These are phyloP conservation scores for Elongisporangium undulatum DNA, from an alignment of 352 stramenopile species.

Conservation along the genomic window DNA sequence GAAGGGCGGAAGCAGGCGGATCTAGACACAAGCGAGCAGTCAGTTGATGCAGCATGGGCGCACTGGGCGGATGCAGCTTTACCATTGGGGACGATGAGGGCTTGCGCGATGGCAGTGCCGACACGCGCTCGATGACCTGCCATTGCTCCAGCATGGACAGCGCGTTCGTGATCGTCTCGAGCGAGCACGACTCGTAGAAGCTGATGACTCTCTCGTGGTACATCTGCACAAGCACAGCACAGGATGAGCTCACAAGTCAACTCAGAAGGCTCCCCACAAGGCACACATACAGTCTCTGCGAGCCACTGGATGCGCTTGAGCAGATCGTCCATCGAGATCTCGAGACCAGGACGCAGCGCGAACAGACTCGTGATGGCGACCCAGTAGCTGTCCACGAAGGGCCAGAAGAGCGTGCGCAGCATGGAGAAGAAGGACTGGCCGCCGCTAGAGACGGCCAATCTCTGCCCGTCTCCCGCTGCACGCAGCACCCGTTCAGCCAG, in stretches of 20 bases:
- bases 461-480: slow-evolving; percentile 1
- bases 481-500: slow-evolving; percentile 41
- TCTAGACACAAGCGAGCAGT: slow-evolving; percentile 6
- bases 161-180: slow-evolving; percentile 81
- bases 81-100: background rate
- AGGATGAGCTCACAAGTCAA: background rate
- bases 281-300: slow-evolving; percentile 43
- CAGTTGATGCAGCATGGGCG: slow-evolving; percentile 11
- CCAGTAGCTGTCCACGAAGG: slow-evolving; percentile 88
- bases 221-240: slow-evolving; percentile 29
- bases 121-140: slow-evolving; percentile 49
- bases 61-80: slow-evolving; percentile 11
- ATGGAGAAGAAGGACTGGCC: slow-evolving; percentile 50
- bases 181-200: slow-evolving; percentile 85
- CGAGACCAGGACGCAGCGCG: slow-evolving; percentile 41
- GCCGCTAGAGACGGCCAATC: slow-evolving; percentile 7
- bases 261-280: background rate
- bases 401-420: slow-evolving; percentile 75
- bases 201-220: slow-evolving; percentile 84
- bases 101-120: slow-evolving; percentile 9
- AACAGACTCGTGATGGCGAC: slow-evolving; percentile 74
- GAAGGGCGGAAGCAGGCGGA: slow-evolving; percentile 36
- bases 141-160: slow-evolving; percentile 61
- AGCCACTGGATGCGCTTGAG: slow-evolving; percentile 83
- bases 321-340: slow-evolving; percentile 55